Base-by-base conservation (phyloP, 768 basidiomycete genomes). In the Pleurotus platypus region DNA sequence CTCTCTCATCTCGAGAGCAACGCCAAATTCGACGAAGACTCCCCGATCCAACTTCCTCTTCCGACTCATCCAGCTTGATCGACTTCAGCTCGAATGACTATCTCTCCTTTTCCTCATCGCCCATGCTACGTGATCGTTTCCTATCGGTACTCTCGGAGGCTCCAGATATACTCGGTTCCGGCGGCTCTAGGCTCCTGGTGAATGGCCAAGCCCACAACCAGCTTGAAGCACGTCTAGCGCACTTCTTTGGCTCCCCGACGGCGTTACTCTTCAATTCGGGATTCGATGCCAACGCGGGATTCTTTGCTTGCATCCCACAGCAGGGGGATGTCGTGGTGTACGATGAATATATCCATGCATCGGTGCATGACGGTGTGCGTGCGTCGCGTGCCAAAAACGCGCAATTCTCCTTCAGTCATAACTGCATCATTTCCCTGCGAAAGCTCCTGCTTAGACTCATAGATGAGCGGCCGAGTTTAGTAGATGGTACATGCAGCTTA, bases 71-170 rank as follows among this genome's bases (percentile, higher is more conserved):
- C 12, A 60, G 66, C 55, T 60, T 77, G 20, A 72, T 79, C 54
- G 90, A 94, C 66, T 92, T 93, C 69, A 88, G 80, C n/a, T 90
- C 92, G 2, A 97, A 96, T 70, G 93, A 97, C 70, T 97, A 95
- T 71, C 87, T 97, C 54, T 93, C 92, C 0, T 78, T 97, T 22
- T 76, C 93, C 1, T 69, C 74, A 16, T 90, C 86, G 2, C 63
- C 77, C 1, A 59, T 62, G 16, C 77, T 94, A 11, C 86, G 87
- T 26, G 54, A 68, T 0, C 73, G 70, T 7, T 89, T 93, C 64
- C 77, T 95, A 35, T 30, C 63, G 2, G 78, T 81, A 55, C 78
- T 91, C 11, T 61, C 68, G 2, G 49, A 56, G 0, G 74, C 79
- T 0, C 82, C 78, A n/a, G 72, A 78, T 20, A 78, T 94, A 47